Percentiles rank a stretch among this genome's conserved stretches.
phyloP scores from a whole-genome alignment of 169 alveolate genomes.

The Plasmodium vivax region DNA sequence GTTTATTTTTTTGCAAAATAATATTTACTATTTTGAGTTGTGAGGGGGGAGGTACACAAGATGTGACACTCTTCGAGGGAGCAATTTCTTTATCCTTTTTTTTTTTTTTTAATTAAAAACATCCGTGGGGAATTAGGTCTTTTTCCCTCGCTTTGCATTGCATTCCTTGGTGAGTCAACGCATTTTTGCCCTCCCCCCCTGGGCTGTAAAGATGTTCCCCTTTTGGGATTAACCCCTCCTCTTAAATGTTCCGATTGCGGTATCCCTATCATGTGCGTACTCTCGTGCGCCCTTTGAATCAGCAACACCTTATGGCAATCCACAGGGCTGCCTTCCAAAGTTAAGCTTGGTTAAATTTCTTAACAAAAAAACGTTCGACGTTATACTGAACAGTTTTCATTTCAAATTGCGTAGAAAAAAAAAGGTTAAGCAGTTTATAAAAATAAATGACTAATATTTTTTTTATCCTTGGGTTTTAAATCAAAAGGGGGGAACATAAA shows the following conservation, averaged over 20 bases:
- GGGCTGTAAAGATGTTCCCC: no score
- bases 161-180: neutral
- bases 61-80: neutral
- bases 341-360: neutral
- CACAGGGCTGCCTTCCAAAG: neutral
- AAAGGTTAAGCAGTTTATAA: neutral
- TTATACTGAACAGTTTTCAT: neutral
- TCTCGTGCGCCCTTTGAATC: neutral
- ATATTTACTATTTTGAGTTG: slow-evolving; percentile 26
- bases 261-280: neutral
- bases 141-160: neutral
- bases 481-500: neutral
- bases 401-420: neutral
- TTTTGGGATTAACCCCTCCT: neutral
- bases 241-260: neutral
- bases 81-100: neutral
- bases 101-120: neutral
- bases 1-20: slow-evolving; percentile 52
- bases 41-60: neutral
- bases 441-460: neutral
- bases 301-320: neutral
- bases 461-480: neutral
- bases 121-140: neutral
- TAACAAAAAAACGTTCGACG: neutral
- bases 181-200: neutral